phyloP scores from a whole-genome alignment of 345 rosid species.

The Limnanthes douglasii region DNA sequence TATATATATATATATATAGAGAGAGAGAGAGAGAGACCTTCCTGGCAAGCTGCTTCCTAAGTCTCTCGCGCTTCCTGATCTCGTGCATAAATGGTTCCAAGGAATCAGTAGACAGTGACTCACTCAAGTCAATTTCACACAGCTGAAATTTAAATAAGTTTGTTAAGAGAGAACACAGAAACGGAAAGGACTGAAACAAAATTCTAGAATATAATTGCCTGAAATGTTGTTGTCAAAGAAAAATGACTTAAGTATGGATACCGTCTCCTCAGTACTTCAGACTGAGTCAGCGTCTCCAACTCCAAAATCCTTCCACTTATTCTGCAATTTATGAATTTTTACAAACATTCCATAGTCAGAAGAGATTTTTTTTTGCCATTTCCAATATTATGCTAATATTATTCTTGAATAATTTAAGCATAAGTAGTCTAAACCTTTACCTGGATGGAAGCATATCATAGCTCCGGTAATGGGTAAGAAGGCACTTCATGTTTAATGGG shows the following conservation, averaged over 20 bases:
- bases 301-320: constrained; percentile 69
- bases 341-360: no score
- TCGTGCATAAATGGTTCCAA: constrained; percentile 75
- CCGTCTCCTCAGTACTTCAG: constrained; percentile 76
- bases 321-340: constrained; percentile 27
- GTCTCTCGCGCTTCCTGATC: constrained; percentile 73
- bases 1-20: no score
- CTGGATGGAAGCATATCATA: constrained; percentile 44
- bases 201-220: constrained; percentile 23
- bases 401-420: no score
- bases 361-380: no score
- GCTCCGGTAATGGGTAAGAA: no score
- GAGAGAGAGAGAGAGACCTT: no score
- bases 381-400: no score
- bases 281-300: constrained; percentile 76
- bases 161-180: no score
- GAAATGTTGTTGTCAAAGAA: constrained; percentile 74
- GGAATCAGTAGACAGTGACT: constrained; percentile 42
- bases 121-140: constrained; percentile 82
- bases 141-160: constrained; percentile 30
- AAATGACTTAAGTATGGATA: constrained; percentile 86
- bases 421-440: constrained; percentile 11
- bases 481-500: no score
- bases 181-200: not conserved
- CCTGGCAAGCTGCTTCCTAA: constrained; percentile 58